These are phyloP conservation scores for Fusarium sulawesiense DNA, from an alignment of 2,329 filamentous ascomycete genomes.

Conservation along the genomic window DNA sequence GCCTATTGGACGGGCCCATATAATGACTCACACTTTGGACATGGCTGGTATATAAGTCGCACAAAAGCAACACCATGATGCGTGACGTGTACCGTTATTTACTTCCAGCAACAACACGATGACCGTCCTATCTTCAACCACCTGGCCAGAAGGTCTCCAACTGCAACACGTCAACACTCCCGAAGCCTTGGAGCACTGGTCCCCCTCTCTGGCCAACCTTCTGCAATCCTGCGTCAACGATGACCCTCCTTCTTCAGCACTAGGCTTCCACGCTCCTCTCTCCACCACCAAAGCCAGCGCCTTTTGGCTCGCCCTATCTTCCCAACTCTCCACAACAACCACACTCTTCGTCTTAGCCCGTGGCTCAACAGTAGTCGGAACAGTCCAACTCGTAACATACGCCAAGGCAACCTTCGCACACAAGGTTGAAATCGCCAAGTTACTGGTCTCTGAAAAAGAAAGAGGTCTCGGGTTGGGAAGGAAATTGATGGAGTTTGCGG, in stretches of 20 bases:
- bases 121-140: neutral
- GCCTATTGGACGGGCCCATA: too few relatives aligned
- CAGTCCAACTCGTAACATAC: neutral
- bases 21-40: too few relatives aligned
- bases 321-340: neutral
- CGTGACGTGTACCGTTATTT: too few relatives aligned
- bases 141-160: neutral
- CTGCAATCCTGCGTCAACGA: neutral
- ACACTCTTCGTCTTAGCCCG: neutral
- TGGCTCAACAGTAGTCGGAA: neutral
- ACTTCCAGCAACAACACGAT: neutral
- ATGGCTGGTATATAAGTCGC: too few relatives aligned
- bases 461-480: neutral
- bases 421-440: neutral
- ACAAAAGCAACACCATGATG: too few relatives aligned
- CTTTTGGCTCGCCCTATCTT: neutral
- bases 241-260: neutral
- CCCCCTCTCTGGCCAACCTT: neutral
- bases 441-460: neutral
- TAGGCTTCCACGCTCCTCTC: conserved; percentile 6
- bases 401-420: neutral
- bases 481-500: neutral
- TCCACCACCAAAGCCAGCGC: neutral
- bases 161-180: neutral
- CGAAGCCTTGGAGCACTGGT: neutral